These are phyloP conservation scores for Stenocarpella maydis DNA, from an alignment of 2,329 filamentous ascomycete genomes.

Conservation along the genomic window DNA sequence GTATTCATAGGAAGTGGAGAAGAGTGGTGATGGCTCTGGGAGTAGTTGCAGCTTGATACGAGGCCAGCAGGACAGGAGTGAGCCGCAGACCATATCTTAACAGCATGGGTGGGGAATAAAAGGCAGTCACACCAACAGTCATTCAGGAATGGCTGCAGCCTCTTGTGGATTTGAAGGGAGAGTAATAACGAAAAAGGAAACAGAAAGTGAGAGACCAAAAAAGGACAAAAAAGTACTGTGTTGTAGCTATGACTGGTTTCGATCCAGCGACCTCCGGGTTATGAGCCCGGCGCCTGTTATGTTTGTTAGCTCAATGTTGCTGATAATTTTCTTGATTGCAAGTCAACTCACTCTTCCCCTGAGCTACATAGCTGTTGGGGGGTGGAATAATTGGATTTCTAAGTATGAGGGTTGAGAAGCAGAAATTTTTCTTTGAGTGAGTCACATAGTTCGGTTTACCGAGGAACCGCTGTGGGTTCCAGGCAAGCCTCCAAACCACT, in stretches of 20 bases:
- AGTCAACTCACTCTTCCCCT: constrained; percentile 30
- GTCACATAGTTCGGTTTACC: constrained; percentile 15
- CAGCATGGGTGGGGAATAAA: too few relatives aligned
- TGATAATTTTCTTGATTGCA: neutral
- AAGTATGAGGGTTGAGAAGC: constrained; percentile 5
- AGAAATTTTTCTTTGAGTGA: constrained; percentile 19
- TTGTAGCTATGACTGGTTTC: constrained; percentile 33
- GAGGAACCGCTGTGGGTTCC: neutral
- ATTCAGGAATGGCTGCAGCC: neutral
- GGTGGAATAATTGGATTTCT: neutral
- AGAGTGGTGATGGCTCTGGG: too few relatives aligned
- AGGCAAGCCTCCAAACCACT: neutral
- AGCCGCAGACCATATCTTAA: too few relatives aligned
- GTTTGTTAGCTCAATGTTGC: neutral
- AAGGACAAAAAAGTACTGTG: neutral
- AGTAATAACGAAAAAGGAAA: neutral
- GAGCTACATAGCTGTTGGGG: constrained; percentile 32
- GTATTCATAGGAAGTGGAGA: too few relatives aligned
- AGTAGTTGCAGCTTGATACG: too few relatives aligned
- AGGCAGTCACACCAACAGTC: too few relatives aligned
- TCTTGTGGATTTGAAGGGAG: neutral
- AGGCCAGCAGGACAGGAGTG: too few relatives aligned
- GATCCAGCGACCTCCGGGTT: constrained; percentile 35
- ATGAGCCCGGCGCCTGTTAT: constrained; percentile 33
- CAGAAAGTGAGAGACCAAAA: neutral